A percentile compares a stretch with the other conserved stretches of the same genome.
phyloP scores from a whole-genome alignment of 306 rosid species.

The Quercus gilva region DNA sequence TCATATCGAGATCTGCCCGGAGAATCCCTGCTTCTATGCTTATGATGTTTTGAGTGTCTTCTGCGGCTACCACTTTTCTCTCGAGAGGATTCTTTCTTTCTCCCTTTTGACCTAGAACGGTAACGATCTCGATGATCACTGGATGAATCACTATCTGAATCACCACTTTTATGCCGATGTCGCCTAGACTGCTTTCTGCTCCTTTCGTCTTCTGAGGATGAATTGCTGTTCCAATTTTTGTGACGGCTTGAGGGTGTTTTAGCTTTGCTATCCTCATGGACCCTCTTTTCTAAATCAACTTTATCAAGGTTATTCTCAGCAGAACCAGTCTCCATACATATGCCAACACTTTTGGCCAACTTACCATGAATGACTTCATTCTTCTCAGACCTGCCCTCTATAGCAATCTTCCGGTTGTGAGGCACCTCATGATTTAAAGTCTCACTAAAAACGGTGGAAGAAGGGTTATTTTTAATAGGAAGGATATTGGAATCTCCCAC shows the following conservation, averaged over 20 bases:
- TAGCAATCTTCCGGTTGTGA: slow-evolving; percentile 27
- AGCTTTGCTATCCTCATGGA: slow-evolving; percentile 32
- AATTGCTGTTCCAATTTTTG: slow-evolving; percentile 40
- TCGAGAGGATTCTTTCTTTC: slow-evolving; percentile 58
- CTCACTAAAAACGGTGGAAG: slow-evolving; percentile 11
- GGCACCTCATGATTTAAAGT: slow-evolving; percentile 27
- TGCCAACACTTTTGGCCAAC: slow-evolving; percentile 35
- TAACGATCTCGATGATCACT: slow-evolving; percentile 40
- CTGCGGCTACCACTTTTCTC: slow-evolving; percentile 55
- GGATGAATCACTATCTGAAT: slow-evolving; percentile 54
- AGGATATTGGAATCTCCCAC: slow-evolving; percentile 20
- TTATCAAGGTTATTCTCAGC: slow-evolving; percentile 32
- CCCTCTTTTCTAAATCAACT: slow-evolving; percentile 26
- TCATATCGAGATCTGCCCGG: slow-evolving; percentile 43
- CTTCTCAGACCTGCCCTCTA: slow-evolving; percentile 30
- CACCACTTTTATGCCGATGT: slow-evolving; percentile 44
- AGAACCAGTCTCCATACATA: slow-evolving; percentile 28
- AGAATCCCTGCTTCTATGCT: slow-evolving; percentile 55
- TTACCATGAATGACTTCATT: slow-evolving; percentile 31
- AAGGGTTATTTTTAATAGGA: slow-evolving; percentile 24
- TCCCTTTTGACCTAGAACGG: slow-evolving; percentile 56
- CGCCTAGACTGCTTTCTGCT: slow-evolving; percentile 57
- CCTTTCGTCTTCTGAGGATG: slow-evolving; percentile 61
- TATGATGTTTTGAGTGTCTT: slow-evolving; percentile 63
- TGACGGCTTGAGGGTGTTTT: slow-evolving; percentile 31